Evolutionary conservation across 352 stramenopile species (phyloP), one percentile per base, ranked within the genome.

Genomic region (Pseudoperonospora humuli): DNA sequence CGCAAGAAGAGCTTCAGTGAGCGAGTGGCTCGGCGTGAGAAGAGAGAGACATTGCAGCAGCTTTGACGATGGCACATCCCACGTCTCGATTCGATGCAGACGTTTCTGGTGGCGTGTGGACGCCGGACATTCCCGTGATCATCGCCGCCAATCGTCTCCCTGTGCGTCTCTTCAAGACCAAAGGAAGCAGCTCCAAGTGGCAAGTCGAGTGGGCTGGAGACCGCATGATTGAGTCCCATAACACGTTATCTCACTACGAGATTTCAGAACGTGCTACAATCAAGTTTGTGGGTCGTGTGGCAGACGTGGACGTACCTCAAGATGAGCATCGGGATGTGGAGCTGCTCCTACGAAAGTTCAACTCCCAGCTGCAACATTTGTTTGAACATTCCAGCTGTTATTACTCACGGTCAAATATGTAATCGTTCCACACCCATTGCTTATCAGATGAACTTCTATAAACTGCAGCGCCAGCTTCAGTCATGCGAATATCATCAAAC

Each of bases 121-220:
- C 71, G 41, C 55, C 64, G 10, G 56, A 70, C 3, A 81, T 55
- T 28, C 76, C 74, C 28, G 71, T 89, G 37, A 74, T 89, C 39
- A 84, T 89, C 57, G 76, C 74, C 15, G 70, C 74, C 7, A 82
- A 86, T 49, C 71, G 72, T 5, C 56, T 89, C 5, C 76, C 76
- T 15, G 65, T 86, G 24, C 72, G 71, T 3, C 49, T 67, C 18
- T 57, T 39, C 39, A 56, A 50, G 40, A 29, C 73, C 0, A 29
- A 37, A 49, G 31, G 5, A 39, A 1, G 17, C 14, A 10, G 7
- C 5, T 23, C 20, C 31, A 53, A 73, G 20, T 86, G 74, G 70
- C 33, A 54, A 15, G 67, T 83, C 9, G 70, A 87, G 41, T 89
- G 76, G 76, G 74, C 71, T 0, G 74, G 74, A 17, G 73, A 89